Percentiles rank a stretch among this genome's conserved stretches.
Conservation (phyloP, 179 eudicot species). For the Actinidia arguta region DNA sequence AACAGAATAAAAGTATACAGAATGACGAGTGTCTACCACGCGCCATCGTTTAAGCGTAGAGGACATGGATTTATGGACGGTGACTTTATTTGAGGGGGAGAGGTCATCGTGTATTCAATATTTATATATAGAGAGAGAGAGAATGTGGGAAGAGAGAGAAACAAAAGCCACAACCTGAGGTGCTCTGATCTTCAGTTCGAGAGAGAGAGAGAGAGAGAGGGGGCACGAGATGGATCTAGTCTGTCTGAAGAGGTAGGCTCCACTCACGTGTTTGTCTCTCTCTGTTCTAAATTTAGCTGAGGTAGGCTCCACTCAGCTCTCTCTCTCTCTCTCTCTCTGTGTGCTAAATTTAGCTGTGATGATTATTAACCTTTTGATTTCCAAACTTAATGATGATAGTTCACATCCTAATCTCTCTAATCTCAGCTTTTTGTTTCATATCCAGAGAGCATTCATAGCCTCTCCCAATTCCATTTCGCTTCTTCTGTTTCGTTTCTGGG, state of each 20-base stretch:
- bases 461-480: conserved; percentile 6
- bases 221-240: conserved; percentile 21
- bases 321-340: not conserved
- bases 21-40: not conserved
- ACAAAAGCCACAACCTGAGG: not conserved
- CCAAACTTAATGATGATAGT: not conserved
- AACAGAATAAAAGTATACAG: too few species aligned
- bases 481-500: conserved; percentile 26
- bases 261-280: conserved; percentile 1
- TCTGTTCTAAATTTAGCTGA: not conserved
- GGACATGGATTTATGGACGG: not conserved
- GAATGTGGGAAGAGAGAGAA: conserved; percentile 4
- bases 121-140: not conserved
- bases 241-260: conserved; percentile 19
- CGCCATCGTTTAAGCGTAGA: not conserved
- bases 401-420: not conserved
- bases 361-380: conserved; percentile 13
- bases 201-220: too few species aligned
- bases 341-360: conserved; percentile 10
- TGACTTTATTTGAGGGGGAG: not conserved
- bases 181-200: not conserved
- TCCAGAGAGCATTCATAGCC: not conserved
- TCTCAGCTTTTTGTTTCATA: not conserved
- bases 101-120: not conserved
- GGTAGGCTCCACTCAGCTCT: too few species aligned